Base-by-base conservation (phyloP, 345 rosid genomes). In the Brassica rapa region DNA sequence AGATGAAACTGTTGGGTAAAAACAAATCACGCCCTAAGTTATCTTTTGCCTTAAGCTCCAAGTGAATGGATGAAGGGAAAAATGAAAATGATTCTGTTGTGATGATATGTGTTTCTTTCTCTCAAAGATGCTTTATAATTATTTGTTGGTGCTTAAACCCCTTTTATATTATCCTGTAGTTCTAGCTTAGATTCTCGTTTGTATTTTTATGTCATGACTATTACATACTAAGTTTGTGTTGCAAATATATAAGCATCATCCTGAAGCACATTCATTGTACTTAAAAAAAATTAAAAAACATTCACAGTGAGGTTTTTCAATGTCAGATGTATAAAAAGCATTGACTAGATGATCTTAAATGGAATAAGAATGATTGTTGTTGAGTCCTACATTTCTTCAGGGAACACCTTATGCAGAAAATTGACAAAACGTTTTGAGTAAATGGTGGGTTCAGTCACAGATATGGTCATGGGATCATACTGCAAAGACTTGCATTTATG, bases 1-100 rank as follows among this genome's bases (percentile, higher is more conserved):
- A 91, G 89, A 88, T 91, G 94, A 93, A 90, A 81, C 83, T 95
- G 70, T 80, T 95, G 85, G 99, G 99, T 51, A 95, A 95, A 90
- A 95, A 95, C 89, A 95, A 95, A 73, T 83, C 94, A 30, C 86
- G 98, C 29, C 98, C 99, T 0, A 95, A 95, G 83, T 82, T 95
- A 64, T 95, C 98, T 2, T 95, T 95, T 51, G 98, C 94, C 1
- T 64, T 95, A 6, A 92, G 95, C 72, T 87, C 97, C 29, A 94
- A 94, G 85, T 94, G 88, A 93, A 7, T 16, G 71, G 19, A 53
- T 53, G 59, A 53, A 56, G 11, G 25, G 25, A 23, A 21, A 62
- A 66, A 21, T 8, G 32, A 37, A 41, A 62, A 62, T 29, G 39
- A 1, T 11, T 30, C 16, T 24, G 66, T 32, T 49, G 69, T 72